A percentile compares a stretch with the other conserved stretches of the same genome.
Evolutionary conservation across 805 yeast species (phyloP).

Genomic region (Tetrapisispora taiwanensis): DNA sequence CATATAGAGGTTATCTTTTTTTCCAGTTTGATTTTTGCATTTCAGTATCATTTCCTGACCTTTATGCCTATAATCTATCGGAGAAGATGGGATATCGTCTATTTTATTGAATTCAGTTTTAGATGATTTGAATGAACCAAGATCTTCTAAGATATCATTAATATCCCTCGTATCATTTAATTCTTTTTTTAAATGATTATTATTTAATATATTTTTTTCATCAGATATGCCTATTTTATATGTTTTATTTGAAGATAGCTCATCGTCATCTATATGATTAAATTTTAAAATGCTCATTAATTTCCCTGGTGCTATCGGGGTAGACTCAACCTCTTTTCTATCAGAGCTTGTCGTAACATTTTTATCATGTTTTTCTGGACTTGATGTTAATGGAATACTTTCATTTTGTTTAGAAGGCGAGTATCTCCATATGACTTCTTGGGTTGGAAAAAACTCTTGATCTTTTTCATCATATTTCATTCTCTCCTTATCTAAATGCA

Average conservation of each 20-base stretch:
- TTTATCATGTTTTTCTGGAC: slow-evolving; percentile 14
- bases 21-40: too few species aligned
- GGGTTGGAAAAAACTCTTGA: slow-evolving; percentile 11
- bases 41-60: too few species aligned
- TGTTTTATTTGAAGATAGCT: slow-evolving; percentile 1
- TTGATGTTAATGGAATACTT: slow-evolving; percentile 8
- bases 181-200: background rate
- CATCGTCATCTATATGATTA: slow-evolving; percentile 13
- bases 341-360: slow-evolving; percentile 1
- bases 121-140: slow-evolving; percentile 13
- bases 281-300: slow-evolving; percentile 21
- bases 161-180: slow-evolving; percentile 18
- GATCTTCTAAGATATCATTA: slow-evolving; percentile 25
- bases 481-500: background rate
- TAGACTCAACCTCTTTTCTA: slow-evolving; percentile 21
- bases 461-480: background rate
- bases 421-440: slow-evolving; percentile 28
- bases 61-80: slow-evolving; percentile 4
- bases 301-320: slow-evolving; percentile 22
- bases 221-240: background rate
- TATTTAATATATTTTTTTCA: background rate
- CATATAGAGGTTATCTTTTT: too few species aligned
- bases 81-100: slow-evolving; percentile 23
- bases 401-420: slow-evolving; percentile 15
- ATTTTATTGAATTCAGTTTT: slow-evolving; percentile 6